Evolutionary conservation across 2,329 filamentous ascomycete genomes (phyloP).

Genomic region (Zasmidium citrigriseum): DNA sequence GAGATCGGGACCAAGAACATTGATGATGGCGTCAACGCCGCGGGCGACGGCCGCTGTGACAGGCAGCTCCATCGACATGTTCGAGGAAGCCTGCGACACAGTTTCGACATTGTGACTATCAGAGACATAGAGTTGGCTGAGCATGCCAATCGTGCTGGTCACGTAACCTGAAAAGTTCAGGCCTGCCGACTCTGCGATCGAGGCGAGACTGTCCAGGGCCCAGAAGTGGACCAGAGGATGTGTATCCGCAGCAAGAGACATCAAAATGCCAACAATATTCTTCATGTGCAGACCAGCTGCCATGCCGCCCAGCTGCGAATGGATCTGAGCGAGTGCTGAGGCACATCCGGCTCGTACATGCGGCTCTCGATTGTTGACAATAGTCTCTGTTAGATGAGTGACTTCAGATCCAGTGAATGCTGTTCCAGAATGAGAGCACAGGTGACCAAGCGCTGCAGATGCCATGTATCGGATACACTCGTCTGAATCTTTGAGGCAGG

Average conservation of each 20-base stretch:
- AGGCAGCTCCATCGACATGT: constrained; percentile 81
- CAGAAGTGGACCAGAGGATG: constrained; percentile 96
- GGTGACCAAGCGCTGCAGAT: constrained; percentile 78
- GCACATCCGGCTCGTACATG: constrained; percentile 92
- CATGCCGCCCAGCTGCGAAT: constrained; percentile 96
- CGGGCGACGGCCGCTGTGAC: constrained; percentile 81
- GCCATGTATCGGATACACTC: constrained; percentile 83
- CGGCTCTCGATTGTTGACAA: constrained; percentile 90
- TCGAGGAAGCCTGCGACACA: constrained; percentile 77
- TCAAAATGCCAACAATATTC: constrained; percentile 95
- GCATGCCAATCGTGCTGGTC: constrained; percentile 85
- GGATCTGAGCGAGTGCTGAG: constrained; percentile 88
- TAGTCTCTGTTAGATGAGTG: constrained; percentile 88
- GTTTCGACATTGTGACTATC: constrained; percentile 90
- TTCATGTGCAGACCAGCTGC: constrained; percentile 94
- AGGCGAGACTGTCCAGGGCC: constrained; percentile 84
- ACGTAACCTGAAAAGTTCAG: constrained; percentile 90
- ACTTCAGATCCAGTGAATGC: constrained; percentile 86
- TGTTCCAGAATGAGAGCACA: constrained; percentile 84
- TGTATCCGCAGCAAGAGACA: constrained; percentile 94
- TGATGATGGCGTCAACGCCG: constrained; percentile 93
- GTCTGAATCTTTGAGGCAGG: constrained; percentile 80
- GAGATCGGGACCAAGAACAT: constrained; percentile 91
- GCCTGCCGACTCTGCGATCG: constrained; percentile 88
- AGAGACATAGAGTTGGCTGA: constrained; percentile 87